Evolutionary conservation across 305 asterid genomes (phyloP).

Genomic region (Fraxinus ornus): DNA sequence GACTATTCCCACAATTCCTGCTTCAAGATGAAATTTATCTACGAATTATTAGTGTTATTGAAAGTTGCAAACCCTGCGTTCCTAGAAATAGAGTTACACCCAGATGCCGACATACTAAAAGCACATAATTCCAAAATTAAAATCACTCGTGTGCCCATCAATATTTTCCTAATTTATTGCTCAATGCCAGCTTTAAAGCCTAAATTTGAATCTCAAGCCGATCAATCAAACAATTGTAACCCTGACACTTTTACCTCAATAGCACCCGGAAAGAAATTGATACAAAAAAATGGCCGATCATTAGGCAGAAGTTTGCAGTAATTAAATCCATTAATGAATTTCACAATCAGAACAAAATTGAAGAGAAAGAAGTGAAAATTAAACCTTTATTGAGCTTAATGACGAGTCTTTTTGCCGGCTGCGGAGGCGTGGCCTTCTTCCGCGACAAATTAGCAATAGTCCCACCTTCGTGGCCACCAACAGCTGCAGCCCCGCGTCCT

Average conservation of each 20-base stretch:
- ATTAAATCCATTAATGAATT: slow-evolving; percentile 10
- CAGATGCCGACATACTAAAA: neutral
- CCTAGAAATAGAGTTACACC: neutral
- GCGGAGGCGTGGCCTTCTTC: slow-evolving; percentile 71
- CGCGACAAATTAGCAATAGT: slow-evolving; percentile 58
- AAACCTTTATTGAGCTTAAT: slow-evolving; percentile 67
- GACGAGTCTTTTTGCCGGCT: slow-evolving; percentile 65
- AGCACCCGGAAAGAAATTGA: slow-evolving; percentile 6
- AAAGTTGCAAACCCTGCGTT: neutral
- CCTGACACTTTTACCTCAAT: slow-evolving; percentile 29
- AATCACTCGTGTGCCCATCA: neutral
- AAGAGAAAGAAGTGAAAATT: neutral
- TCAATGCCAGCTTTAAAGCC: neutral
- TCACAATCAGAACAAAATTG: neutral
- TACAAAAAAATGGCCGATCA: slow-evolving; percentile 1
- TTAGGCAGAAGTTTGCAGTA: neutral
- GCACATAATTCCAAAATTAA: neutral
- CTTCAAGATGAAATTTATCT: neutral
- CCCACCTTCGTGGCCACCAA: slow-evolving; percentile 39
- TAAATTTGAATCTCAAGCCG: neutral
- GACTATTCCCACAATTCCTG: neutral
- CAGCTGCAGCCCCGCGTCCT: slow-evolving; percentile 35
- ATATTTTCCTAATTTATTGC: slow-evolving; percentile 12
- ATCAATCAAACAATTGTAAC: slow-evolving; percentile 22
- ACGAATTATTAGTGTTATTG: neutral